Evolutionary conservation across 164 flowering plant species (phyloP).

Genomic region (Dillenia suffruticosa): DNA sequence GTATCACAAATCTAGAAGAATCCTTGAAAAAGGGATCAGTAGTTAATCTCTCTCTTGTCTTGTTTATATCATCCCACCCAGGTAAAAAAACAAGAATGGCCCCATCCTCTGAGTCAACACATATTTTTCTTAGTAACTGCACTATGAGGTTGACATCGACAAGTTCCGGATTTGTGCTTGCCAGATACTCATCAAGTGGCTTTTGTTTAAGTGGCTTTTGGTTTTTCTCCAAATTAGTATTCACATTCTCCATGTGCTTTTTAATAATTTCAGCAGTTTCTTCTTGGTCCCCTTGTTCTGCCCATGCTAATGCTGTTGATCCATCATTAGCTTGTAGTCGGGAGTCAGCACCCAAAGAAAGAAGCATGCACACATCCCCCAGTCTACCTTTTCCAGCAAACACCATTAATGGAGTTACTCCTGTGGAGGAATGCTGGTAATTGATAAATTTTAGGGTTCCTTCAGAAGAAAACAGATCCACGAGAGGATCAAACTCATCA

Average conservation of each 20-base stretch:
- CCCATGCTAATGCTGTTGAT: slow-evolving; percentile 67
- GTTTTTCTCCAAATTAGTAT: slow-evolving; percentile 33
- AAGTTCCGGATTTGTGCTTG: slow-evolving; percentile 49
- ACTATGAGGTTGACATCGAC: slow-evolving; percentile 73
- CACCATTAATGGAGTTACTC: slow-evolving; percentile 87
- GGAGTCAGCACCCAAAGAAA: slow-evolving; percentile 80
- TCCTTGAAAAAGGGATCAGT: slow-evolving; percentile 56
- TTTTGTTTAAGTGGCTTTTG: slow-evolving; percentile 43
- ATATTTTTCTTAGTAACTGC: slow-evolving; percentile 65
- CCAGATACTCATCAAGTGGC: slow-evolving; percentile 65
- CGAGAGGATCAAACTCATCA: slow-evolving; percentile 79
- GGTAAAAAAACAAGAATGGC: slow-evolving; percentile 94
- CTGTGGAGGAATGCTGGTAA: slow-evolving; percentile 75
- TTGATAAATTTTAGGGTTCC: slow-evolving; percentile 48
- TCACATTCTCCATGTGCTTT: slow-evolving; percentile 33
- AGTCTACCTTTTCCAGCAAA: slow-evolving; percentile 84
- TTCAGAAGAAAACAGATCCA: slow-evolving; percentile 60
- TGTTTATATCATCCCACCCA: slow-evolving; percentile 96
- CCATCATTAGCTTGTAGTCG: slow-evolving; percentile 58
- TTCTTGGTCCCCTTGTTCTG: slow-evolving; percentile 52
- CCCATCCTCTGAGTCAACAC: slow-evolving; percentile 79
- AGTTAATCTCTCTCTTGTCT: slow-evolving; percentile 44
- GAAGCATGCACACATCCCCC: slow-evolving; percentile 81
- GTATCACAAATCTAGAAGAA: slow-evolving; percentile 55
- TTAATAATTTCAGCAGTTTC: slow-evolving; percentile 59